A percentile compares a stretch with the other conserved stretches of the same genome.
Conservation (phyloP, 2,329 filamentous ascomycete genomes). For the Eutypella sp. region DNA sequence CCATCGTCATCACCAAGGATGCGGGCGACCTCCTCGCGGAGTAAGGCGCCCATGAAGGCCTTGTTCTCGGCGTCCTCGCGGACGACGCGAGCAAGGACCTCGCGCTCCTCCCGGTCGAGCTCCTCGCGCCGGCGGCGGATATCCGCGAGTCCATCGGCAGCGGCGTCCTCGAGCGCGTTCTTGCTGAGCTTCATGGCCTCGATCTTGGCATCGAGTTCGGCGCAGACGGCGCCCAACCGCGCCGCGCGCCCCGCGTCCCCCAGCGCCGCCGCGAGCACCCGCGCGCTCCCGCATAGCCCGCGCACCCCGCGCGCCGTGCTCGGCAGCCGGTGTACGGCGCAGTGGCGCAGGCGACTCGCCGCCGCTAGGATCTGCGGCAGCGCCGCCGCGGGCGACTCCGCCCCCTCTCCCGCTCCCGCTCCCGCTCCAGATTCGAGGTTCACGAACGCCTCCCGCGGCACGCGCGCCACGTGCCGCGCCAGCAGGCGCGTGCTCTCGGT, state of each 20-base stretch:
- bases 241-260: conserved; percentile 22
- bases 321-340: conserved; percentile 27
- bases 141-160: conserved; percentile 21
- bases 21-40: conserved; percentile 21
- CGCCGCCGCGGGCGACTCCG: no score
- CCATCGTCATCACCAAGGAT: conserved; percentile 12
- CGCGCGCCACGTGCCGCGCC: conserved; percentile 13
- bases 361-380: conserved; percentile 16
- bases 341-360: conserved; percentile 24
- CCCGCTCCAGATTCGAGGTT: conserved; percentile 4
- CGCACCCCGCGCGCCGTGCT: conserved; percentile 22
- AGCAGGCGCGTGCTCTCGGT: conserved; percentile 29
- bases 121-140: conserved; percentile 30
- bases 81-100: conserved; percentile 22
- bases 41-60: conserved; percentile 21
- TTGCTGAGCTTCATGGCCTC: conserved; percentile 29
- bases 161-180: conserved; percentile 25
- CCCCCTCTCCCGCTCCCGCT: background rate
- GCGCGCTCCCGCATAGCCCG: conserved; percentile 23
- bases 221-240: conserved; percentile 23
- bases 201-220: conserved; percentile 24
- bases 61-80: conserved; percentile 25
- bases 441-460: conserved; percentile 18
- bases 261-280: conserved; percentile 22
- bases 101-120: conserved; percentile 29